Conservation (phyloP, 176 grass and related monocot species). For the Ananas comosus region DNA sequence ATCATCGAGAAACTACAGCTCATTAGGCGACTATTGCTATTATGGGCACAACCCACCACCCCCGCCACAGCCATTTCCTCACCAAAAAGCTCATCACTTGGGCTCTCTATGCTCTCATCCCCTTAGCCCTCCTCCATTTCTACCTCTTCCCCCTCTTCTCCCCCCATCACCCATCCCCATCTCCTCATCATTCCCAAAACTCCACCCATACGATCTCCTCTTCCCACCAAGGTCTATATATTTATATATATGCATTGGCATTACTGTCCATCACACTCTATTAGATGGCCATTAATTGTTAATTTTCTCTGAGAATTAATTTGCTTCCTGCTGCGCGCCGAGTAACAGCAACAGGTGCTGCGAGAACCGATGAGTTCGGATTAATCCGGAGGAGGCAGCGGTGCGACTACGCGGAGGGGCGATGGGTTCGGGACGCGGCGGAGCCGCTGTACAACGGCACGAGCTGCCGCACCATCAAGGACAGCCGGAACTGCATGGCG, state of each 20-base stretch:
- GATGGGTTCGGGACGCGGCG: slow-evolving; percentile 32
- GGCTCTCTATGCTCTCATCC: slow-evolving; percentile 9
- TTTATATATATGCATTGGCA: no score
- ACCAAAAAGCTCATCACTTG: slow-evolving; percentile 13
- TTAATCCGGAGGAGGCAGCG: background rate
- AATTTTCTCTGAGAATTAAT: no score
- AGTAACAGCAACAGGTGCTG: no score
- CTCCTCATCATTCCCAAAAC: background rate
- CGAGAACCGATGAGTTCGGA: background rate
- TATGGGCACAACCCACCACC: slow-evolving; percentile 7
- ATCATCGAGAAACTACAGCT: no score
- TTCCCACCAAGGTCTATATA: background rate
- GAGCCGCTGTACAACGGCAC: slow-evolving; percentile 46
- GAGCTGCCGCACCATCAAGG: slow-evolving; percentile 56
- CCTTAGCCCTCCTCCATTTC: slow-evolving; percentile 22
- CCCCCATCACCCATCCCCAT: background rate
- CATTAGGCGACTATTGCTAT: no score
- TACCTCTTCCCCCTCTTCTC: slow-evolving; percentile 20
- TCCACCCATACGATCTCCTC: background rate
- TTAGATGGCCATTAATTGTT: no score
- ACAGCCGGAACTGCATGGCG: slow-evolving; percentile 54
- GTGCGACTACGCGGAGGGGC: slow-evolving; percentile 53
- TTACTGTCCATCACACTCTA: no score
- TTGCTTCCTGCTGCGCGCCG: no score
- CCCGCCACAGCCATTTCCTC: slow-evolving; percentile 12